Evolutionary conservation across 805 yeast species (phyloP).

Genomic region (Lipomyces mesembrius): DNA sequence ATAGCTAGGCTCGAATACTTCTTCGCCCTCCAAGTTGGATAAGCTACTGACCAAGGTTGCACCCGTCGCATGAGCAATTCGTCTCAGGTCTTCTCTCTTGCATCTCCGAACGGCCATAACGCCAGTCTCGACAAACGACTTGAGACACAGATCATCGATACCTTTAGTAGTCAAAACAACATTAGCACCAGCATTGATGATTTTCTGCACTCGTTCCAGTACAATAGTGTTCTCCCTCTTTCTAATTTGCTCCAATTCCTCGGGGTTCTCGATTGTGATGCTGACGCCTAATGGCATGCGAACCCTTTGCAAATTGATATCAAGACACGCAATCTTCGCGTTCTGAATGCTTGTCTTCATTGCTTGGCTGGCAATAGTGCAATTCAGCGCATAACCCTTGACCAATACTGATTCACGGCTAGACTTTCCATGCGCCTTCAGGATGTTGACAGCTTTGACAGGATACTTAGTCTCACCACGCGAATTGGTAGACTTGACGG

Average conservation of each 20-base stretch:
- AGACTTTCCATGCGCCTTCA: slow-evolving; percentile 96
- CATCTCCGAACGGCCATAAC: slow-evolving; percentile 97
- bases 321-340: slow-evolving; percentile 86
- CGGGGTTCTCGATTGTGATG: slow-evolving; percentile 95
- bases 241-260: slow-evolving; percentile 90
- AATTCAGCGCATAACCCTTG: slow-evolving; percentile 93
- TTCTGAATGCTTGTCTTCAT: slow-evolving; percentile 73
- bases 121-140: slow-evolving; percentile 87
- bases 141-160: slow-evolving; percentile 88
- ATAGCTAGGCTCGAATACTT: slow-evolving; percentile 80
- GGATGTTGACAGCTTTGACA: slow-evolving; percentile 92
- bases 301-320: slow-evolving; percentile 91
- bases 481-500: slow-evolving; percentile 86
- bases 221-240: slow-evolving; percentile 86
- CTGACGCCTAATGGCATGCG: slow-evolving; percentile 98
- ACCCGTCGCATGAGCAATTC: slow-evolving; percentile 98
- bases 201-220: slow-evolving; percentile 78
- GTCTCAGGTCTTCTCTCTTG: slow-evolving; percentile 92
- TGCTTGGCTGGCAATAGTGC: slow-evolving; percentile 97
- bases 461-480: slow-evolving; percentile 93
- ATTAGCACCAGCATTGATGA: slow-evolving; percentile 86
- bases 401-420: slow-evolving; percentile 83
- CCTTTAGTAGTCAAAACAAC: slow-evolving; percentile 93
- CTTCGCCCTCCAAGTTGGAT: slow-evolving; percentile 96
- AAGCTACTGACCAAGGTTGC: slow-evolving; percentile 85